Evolutionary conservation across 345 rosid species (phyloP).

Genomic region (Syzygium grande): DNA sequence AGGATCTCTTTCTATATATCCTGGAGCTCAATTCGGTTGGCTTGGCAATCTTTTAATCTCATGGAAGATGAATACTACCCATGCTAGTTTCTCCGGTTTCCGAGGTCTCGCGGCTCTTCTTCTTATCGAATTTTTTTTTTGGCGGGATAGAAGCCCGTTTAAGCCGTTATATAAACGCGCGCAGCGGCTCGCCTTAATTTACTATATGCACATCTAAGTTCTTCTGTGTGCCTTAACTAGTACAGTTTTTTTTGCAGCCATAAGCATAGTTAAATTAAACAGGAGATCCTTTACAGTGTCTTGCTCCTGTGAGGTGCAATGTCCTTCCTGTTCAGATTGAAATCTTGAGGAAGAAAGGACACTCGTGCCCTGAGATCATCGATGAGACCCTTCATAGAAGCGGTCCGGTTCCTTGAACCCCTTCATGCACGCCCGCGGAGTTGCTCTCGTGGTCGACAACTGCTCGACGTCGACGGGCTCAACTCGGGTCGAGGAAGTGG

Average conservation of each 20-base stretch:
- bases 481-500: constrained; percentile 84
- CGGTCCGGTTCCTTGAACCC: constrained; percentile 89
- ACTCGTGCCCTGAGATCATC: constrained; percentile 77
- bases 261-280: not conserved
- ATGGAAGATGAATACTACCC: not conserved
- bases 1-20: not conserved
- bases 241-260: too few relatives aligned
- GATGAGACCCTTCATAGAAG: constrained; percentile 72
- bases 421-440: constrained; percentile 88
- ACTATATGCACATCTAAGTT: not conserved
- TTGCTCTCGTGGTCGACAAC: constrained; percentile 86
- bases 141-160: not conserved
- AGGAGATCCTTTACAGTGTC: not conserved
- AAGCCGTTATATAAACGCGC: not conserved
- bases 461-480: constrained; percentile 86
- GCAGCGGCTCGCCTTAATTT: not conserved
- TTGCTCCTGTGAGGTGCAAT: not conserved
- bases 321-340: constrained; percentile 42
- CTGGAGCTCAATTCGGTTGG: not conserved
- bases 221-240: not conserved
- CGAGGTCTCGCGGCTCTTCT: not conserved
- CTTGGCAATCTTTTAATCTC: not conserved
- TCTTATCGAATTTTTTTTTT: too few relatives aligned
- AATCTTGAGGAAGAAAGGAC: constrained; percentile 80
- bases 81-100: not conserved